Evolutionary conservation across 768 basidiomycete genomes (phyloP), one percentile per base, ranked within the genome.

Genomic region (Galerina marginata): DNA sequence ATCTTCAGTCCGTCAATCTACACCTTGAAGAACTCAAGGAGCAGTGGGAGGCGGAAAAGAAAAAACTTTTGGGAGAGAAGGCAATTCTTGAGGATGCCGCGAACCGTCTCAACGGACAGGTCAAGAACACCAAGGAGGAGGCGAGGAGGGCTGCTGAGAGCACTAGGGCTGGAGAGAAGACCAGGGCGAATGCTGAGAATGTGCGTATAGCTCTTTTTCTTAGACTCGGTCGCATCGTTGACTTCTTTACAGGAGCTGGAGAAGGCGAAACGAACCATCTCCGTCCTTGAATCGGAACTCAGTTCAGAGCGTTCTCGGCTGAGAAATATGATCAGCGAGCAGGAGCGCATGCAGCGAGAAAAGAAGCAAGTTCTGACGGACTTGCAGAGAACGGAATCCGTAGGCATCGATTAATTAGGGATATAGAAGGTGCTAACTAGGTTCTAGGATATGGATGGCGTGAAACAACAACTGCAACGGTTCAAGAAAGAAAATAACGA

Each of bases 381-480:
- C 62, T 71, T 94, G 65, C 83, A 85, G 61, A 82, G 90, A 26
- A 89, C 89, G 11, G 90, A 93, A 77, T 81, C 84, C 43, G 91
- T 90, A 68, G 69, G 84, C 69, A n/a, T 29, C 15, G 37, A 5
- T 3, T 14, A 49, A 37, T 11, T 14, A 7, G 2, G 15, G 48
- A 49, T 25, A 7, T 49, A 12, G 12, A 26, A 6, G 14, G 16
- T 44, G 4, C 39, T 62, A 6, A 61, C 47, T 42, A 2, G 10
- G 33, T 58, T 52, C 23, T 65, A 93, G 91, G 91, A 92, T 67
- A 92, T 94, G 84, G 85, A 89, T 25, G 90, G 89, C 52, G 84
- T 94, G 44, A 88, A 86, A 63, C 72, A 81, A 11, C 87, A 94
- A 37, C 72, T 93, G 6, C 84, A 88, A 45, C 81, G 79, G 56